Percentiles rank a stretch among this genome's conserved stretches.
Evolutionary conservation across 1,284 basidiomycete genomes (phyloP).

Genomic region (Austroboletus olivaceoglutinosus): DNA sequence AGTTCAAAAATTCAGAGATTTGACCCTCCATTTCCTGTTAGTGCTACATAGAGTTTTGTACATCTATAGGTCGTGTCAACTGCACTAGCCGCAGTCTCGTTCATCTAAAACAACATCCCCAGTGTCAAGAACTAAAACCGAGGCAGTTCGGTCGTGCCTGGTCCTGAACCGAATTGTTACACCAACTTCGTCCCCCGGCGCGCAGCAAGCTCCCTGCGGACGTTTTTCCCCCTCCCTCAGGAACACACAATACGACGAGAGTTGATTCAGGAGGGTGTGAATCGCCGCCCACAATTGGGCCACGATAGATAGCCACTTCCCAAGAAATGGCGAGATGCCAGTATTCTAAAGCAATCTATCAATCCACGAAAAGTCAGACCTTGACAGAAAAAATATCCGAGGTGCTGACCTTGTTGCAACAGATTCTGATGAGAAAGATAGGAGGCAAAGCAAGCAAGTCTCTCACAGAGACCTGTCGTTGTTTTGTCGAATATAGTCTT

Average conservation of each 20-base stretch:
- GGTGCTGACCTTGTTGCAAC: neutral
- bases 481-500: conserved; percentile 10
- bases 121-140: neutral
- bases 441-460: neutral
- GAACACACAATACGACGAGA: neutral
- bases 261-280: neutral
- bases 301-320: neutral
- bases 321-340: neutral
- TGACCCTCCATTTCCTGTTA: no score
- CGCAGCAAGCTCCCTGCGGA: neutral
- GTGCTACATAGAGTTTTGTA: neutral
- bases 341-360: neutral
- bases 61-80: neutral
- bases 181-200: neutral
- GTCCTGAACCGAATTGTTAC: neutral
- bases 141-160: neutral
- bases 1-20: no score
- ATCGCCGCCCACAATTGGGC: neutral
- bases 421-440: neutral
- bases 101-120: neutral
- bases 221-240: neutral
- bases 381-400: neutral
- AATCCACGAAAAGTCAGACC: neutral
- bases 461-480: neutral
- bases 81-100: neutral